Base-by-base conservation (phyloP, 2,329 filamentous ascomycete genomes). In the Penicillium expansum region DNA sequence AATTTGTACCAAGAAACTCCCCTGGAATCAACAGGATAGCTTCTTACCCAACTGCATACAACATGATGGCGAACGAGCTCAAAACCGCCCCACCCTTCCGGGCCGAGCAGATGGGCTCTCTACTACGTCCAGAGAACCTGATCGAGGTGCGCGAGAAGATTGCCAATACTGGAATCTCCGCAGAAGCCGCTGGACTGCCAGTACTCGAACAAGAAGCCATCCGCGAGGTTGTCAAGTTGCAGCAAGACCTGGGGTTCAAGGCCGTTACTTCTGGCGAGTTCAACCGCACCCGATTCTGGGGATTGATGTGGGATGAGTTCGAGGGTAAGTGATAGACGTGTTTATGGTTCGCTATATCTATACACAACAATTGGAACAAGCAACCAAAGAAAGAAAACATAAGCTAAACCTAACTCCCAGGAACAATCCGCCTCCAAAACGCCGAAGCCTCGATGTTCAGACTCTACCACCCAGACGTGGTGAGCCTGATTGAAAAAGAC, bases 221-320 rank as follows among this genome's bases (percentile, higher is more conserved):
- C 20, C 51, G 55, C 18, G 57, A 64, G n/a, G 64, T 66, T 2
- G 64, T 64, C 32, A 57, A 65, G 52, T 48, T 65, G 57, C 63
- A 66, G 49, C 58, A 53, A 38, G 63, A 66, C 3, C 55, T 63
- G 6, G 63, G 63, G n/a, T 51, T 62, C 38, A 66, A 63, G 48
- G 63, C 63, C 14, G 52, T 66, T 9, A 53, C 53, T 2, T 66
- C 64, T 1, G 64, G 64, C 47, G 64, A 66, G 44, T 66, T 30
- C 52, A 65, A 62, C 56, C 63, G 64, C 9, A 66, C 63, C 27
- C 63, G 63, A 27, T 65, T 65, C 55, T 66, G 64, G 63, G 63
- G 64, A 16, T 44, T 64, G 38, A 66, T 59, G 58, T 66, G 63
- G 60, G 64, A 66, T 44, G 63, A 66, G 50, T 66, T 66, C 35